These are phyloP conservation scores for Colletotrichum abscissum DNA, from an alignment of 2,329 filamentous ascomycete species.

Conservation along the genomic window DNA sequence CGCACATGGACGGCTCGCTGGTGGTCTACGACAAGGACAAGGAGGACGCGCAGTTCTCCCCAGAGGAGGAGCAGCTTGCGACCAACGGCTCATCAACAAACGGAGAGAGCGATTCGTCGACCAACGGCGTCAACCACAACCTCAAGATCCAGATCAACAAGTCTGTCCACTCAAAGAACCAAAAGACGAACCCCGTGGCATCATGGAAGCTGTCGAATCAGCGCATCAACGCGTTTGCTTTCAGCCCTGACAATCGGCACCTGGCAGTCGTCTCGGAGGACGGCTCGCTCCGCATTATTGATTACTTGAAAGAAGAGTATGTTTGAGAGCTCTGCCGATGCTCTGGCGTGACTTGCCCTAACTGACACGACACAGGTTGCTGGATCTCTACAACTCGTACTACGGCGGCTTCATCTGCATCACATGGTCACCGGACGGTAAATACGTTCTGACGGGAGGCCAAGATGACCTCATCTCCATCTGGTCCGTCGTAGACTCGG, in stretches of 20 bases:
- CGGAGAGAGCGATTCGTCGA: constrained; percentile 46
- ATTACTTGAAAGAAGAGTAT: constrained; percentile 91
- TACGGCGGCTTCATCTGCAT: constrained; percentile 94
- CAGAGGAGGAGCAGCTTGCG: constrained; percentile 67
- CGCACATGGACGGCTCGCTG: constrained; percentile 90
- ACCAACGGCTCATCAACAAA: constrained; percentile 49
- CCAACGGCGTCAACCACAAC: constrained; percentile 47
- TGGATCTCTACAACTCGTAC: constrained; percentile 89
- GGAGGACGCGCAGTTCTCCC: constrained; percentile 83
- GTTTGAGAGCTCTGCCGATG: constrained; percentile 42
- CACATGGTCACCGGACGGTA: constrained; percentile 97
- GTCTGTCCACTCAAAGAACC: constrained; percentile 92
- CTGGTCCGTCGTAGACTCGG: constrained; percentile 87
- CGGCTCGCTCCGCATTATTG: constrained; percentile 87
- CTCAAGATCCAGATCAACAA: constrained; percentile 80
- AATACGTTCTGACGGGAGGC: constrained; percentile 93
- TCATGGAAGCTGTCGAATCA: constrained; percentile 94
- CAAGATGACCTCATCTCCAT: constrained; percentile 97
- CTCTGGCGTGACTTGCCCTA: neutral
- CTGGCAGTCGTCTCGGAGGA: constrained; percentile 93
- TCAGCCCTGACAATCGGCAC: constrained; percentile 89
- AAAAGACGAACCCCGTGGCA: constrained; percentile 92
- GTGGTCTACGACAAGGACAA: constrained; percentile 98
- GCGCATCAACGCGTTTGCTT: constrained; percentile 89
- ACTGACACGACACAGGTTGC: constrained; percentile 65